Base-by-base conservation (phyloP, 1,284 basidiomycete genomes). In the Hymenochaete sp. region DNA sequence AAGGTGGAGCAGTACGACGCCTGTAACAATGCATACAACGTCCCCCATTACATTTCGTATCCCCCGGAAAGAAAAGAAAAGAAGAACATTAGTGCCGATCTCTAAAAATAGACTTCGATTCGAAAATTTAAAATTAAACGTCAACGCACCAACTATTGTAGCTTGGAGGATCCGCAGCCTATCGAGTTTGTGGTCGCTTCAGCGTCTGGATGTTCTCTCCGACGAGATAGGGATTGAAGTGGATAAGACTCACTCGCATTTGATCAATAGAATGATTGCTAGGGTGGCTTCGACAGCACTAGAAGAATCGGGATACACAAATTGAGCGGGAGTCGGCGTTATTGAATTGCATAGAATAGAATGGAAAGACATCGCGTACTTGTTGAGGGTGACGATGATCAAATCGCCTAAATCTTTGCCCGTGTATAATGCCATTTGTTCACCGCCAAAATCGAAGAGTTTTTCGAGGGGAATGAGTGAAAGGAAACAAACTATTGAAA, bases 1-100 rank as follows among this genome's bases (percentile, higher is more conserved):
- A 3, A 81, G 64, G 55, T 80, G 78, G 3, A 82, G 62, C 16
- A 82, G 60, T 11, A 79, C 67, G 11, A 82, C 79, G 18, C 78
- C 76, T 75, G 27, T 32, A 9, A 24, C 13, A n/a, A 3, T 26
- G 21, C 19, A 31, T 11, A 16, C n/a, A n/a, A n/a, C n/a, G n/a
- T n/a, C n/a, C n/a, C n/a, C n/a, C n/a, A n/a, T n/a, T n/a, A n/a
- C n/a, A n/a, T n/a, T n/a, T n/a, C n/a, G n/a, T n/a, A n/a, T n/a
- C n/a, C n/a, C n/a, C n/a, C n/a, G n/a, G n/a, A n/a, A n/a, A n/a
- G n/a, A n/a, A n/a, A n/a, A n/a, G n/a, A n/a, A n/a, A n/a, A n/a
- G n/a, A n/a, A n/a, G n/a, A n/a, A n/a, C n/a, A n/a, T n/a, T n/a
- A n/a, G n/a, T n/a, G n/a, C n/a, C 16, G 18, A 22, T 24, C 7